Conservation (phyloP, 306 rosid genomes). For the Pyrus pyrifolia region DNA sequence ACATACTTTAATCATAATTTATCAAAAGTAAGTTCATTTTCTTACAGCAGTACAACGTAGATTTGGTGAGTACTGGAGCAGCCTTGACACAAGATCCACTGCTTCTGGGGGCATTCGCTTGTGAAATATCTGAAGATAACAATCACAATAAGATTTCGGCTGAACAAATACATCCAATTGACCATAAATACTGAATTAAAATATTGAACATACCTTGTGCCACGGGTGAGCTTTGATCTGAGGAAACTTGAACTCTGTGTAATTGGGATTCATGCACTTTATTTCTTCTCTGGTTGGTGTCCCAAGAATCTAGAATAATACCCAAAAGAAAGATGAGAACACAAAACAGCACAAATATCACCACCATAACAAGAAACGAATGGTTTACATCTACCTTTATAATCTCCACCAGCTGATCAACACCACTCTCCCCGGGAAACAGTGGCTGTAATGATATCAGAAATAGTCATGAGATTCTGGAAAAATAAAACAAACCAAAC, state of each 20-base stretch:
- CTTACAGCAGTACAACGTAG: conserved; percentile 94
- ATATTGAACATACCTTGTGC: conserved; percentile 67
- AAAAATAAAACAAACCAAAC: background rate
- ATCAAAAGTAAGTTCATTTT: background rate
- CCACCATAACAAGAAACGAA: background rate
- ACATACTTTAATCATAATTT: background rate
- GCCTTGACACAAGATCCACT: conserved; percentile 85
- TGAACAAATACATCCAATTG: background rate
- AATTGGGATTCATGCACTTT: conserved; percentile 92
- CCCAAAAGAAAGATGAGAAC: conserved; percentile 9
- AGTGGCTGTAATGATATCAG: conserved; percentile 62
- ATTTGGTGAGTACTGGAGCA: conserved; percentile 88
- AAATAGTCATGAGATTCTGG: conserved; percentile 1
- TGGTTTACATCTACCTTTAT: conserved; percentile 44
- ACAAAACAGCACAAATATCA: conserved; percentile 16
- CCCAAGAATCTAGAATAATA: conserved; percentile 53
- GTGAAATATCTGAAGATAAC: conserved; percentile 59
- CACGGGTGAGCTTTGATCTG: conserved; percentile 95
- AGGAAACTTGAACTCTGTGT: conserved; percentile 84
- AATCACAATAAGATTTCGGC: conserved; percentile 15
- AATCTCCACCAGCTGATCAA: conserved; percentile 95
- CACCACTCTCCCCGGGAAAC: conserved; percentile 97
- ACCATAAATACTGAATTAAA: background rate
- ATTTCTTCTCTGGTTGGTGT: conserved; percentile 96
- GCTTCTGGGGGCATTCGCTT: conserved; percentile 86